Evolutionary conservation across 441 rosid genomes (phyloP), one percentile per base, ranked within the genome.

Genomic region (Gossypium aridum): DNA sequence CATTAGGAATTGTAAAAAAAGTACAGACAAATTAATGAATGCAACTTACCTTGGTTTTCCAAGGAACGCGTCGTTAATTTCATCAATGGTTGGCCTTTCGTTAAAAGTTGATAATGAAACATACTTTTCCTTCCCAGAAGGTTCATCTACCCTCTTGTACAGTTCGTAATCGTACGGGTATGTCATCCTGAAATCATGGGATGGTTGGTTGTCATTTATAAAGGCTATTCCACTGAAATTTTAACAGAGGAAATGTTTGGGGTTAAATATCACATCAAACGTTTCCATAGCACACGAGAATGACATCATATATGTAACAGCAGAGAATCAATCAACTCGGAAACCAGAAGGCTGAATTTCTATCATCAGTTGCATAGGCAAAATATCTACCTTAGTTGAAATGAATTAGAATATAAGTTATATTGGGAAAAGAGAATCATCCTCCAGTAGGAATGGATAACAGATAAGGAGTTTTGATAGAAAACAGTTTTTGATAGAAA

Each of bases 61-160:
- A 17, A 86, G 31, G 87, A 92, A 92, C 43, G 96, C 93, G 74
- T 92, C 83, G 14, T 94, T 91, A 65, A 92, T 75, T 79, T 95
- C 91, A 72, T 95, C 96, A 12, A 75, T 75, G 69, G 71, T 85
- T 57, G 99, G 98, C 78, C 80, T 88, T 72, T 84, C 85, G 19
- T 82, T 25, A 85, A 87, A 93, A 3, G 91, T 79, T 26, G 92
- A 83, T 71, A 95, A 66, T 72, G 89, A 53, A 19, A 82, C 73
- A 19, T 95, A 95, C 83, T 91, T 87, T 71, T 95, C 99, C 78
- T 76, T 85, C 16, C 91, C 85, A 7, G 87, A 74, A 37, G 87
- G 78, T 77, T 80, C 85, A 19, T 80, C 91, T 70, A 95, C 87
- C 74, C 98, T 87, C 85, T 88, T 93, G 81, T 89, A 93, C 78